Evolutionary conservation across 345 rosid species (phyloP).

Genomic region (Camelina neglecta): DNA sequence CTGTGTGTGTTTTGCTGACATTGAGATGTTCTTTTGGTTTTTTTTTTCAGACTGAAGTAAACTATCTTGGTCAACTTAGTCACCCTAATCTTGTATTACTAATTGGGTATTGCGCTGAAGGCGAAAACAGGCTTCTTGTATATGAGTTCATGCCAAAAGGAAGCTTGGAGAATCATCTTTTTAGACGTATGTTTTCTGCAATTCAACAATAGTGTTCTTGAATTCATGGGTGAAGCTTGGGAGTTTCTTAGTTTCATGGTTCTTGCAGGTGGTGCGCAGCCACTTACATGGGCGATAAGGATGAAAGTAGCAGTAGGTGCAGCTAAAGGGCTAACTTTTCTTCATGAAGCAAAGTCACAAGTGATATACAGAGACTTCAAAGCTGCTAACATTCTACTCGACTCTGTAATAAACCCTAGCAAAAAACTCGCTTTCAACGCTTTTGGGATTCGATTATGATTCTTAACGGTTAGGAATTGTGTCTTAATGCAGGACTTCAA

Average conservation of each 20-base stretch:
- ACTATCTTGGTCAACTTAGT: slow-evolving; percentile 91
- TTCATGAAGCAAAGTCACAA: slow-evolving; percentile 92
- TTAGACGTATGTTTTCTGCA: slow-evolving; percentile 40
- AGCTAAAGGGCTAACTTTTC: slow-evolving; percentile 90
- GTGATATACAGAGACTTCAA: slow-evolving; percentile 96
- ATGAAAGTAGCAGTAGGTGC: slow-evolving; percentile 96
- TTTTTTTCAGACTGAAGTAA: slow-evolving; percentile 83
- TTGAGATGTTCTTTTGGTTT: slow-evolving; percentile 13
- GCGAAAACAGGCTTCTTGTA: slow-evolving; percentile 80
- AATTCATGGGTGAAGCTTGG: slow-evolving; percentile 5
- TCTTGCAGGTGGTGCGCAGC: slow-evolving; percentile 82
- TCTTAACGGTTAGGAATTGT: background rate
- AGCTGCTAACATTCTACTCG: slow-evolving; percentile 93
- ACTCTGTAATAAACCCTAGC: slow-evolving; percentile 58
- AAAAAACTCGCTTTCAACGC: slow-evolving; percentile 24
- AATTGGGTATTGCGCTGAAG: slow-evolving; percentile 85
- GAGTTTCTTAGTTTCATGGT: slow-evolving; percentile 16
- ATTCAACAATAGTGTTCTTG: background rate
- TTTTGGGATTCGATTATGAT: background rate
- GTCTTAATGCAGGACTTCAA: slow-evolving; percentile 68
- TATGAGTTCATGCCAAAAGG: slow-evolving; percentile 98
- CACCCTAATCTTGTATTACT: slow-evolving; percentile 89
- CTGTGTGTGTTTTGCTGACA: slow-evolving; percentile 20
- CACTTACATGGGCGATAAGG: slow-evolving; percentile 91
- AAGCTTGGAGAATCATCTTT: slow-evolving; percentile 89